Base-by-base conservation (phyloP, 495 filamentous ascomycete species). In the Stereocaulon alpinum region DNA sequence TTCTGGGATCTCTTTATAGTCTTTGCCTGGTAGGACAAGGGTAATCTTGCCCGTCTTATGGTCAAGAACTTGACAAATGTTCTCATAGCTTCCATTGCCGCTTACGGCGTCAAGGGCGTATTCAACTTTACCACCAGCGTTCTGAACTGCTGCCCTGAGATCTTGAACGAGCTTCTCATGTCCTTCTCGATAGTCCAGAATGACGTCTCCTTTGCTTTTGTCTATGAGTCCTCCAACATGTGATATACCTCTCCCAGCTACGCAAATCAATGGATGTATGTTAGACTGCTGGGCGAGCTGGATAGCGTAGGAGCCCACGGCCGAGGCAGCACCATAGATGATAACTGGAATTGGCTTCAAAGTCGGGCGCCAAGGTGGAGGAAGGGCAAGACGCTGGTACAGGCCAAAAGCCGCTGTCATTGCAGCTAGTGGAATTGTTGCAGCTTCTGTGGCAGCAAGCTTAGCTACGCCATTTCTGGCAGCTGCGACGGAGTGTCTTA, bases 341-440 rank as follows among this genome's bases (percentile, higher is more conserved):
- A 86, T 70, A 0, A 86, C 63, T 0, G 86, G 86, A 2, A 65
- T 73, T 0, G 72, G 67, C 27, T 71, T 62, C 10, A 61, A 67
- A 17, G 76, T 69, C 1, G 76, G 74, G 2, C 68, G 68, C 85
- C 84, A 89, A 0, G 86, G 86, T 40, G 80, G 69, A 6, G 87
- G 86, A 3, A 91, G 78, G 6, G 69, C 67, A 11, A 90, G 75
- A 3, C 70, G 66, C 30, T 72, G 66, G 62, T 84, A 87, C 0
- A 91, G 69, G 1, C 78, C 86, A 2, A 88, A 59, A 0, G 84
- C 86, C 2, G 86, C 76, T 1, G 87, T 91, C 83, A 88, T 82
- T 30, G 84, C 85, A 4, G 87, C 86, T 4, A 91, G 76, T 0
- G 86, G 87, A 42, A 89, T 75, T 0, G 87, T 81, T 0, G 87